phyloP scores from a whole-genome alignment of 352 stramenopile species.

The Globisporangium nodosum region DNA sequence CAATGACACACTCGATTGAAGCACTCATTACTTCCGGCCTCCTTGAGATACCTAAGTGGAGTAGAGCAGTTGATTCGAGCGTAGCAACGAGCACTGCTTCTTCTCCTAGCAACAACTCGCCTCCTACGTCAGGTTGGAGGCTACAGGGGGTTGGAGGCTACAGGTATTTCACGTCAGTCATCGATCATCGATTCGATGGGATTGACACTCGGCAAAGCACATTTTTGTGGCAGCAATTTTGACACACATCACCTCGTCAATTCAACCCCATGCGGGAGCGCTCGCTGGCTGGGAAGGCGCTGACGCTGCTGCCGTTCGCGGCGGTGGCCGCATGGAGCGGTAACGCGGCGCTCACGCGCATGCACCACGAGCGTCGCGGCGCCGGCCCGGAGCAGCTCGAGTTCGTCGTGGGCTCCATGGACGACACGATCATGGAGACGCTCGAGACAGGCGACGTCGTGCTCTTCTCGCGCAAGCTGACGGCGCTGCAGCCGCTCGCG shows the following conservation, averaged over 20 bases:
- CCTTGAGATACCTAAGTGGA: too few species aligned
- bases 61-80: too few species aligned
- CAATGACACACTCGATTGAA: not conserved
- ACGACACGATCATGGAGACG: conserved; percentile 84
- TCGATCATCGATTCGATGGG: too few species aligned
- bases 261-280: conserved; percentile 10
- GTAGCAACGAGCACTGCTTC: too few species aligned
- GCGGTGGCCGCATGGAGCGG: conserved; percentile 59
- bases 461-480: conserved; percentile 72
- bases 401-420: conserved; percentile 77
- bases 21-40: too few species aligned
- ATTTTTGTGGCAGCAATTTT: not conserved
- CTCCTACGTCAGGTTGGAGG: too few species aligned
- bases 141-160: too few species aligned
- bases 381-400: conserved; percentile 33
- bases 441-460: conserved; percentile 81
- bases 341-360: conserved; percentile 52
- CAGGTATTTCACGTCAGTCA: too few species aligned
- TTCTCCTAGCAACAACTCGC: too few species aligned
- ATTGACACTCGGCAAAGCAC: too few species aligned
- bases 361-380: conserved; percentile 31
- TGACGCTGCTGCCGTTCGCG: conserved; percentile 57
- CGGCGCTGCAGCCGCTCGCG: conserved; percentile 60
- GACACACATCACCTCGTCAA: not conserved
- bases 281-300: conserved; percentile 29